Evolutionary conservation across 1,284 basidiomycete species (phyloP), one percentile per base, ranked within the genome.

Genomic region (Malassezia vespertilionis): DNA sequence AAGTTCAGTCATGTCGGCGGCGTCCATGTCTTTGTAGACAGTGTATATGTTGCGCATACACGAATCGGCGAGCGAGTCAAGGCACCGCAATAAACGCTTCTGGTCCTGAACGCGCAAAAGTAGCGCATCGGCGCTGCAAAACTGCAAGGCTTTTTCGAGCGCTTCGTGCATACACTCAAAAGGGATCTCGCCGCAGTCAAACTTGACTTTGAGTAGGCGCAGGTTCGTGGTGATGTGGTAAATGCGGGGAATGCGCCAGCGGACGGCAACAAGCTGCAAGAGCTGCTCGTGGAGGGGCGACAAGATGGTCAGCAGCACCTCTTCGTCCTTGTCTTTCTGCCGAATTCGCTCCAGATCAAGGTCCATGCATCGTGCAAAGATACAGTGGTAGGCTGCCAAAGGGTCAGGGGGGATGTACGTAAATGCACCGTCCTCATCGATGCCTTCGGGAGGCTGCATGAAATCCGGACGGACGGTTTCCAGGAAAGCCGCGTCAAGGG

Each of bases 291-390:
- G 88, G 14, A 77, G 67, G 1, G 78, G 65, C 0, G 86, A 87
- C n/a, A 99, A 74, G 46, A 99, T 96, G 9, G 86, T 86, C 24
- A 97, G 74, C 1, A 88, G 87, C 3, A 99, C 91, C 73, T 97
- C 89, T 58, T 96, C 87, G 60, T 89, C 86, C 58, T 95, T 91
- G 26, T 88, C 83, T 27, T 95, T 81, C 35, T 83, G 82, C 49
- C 84, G 77, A 82, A 97, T 89, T 28, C 82, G 79, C 64, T 90
- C 86, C 40, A 97, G 75, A 71, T 99, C 93, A 33, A 79, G 77
- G 27, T 83, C 77, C 35, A 99, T 78, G 65, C 89, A 91, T 42
- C 80, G 75, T 61, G 86, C 83, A 21, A 96, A 77, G 4, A 96
- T 77, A 7, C 84, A 78, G 56, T 80, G 81, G 75, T 93, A 97